Evolutionary conservation across 495 filamentous ascomycete species (phyloP).

Genomic region (Lophiotrema nucula): DNA sequence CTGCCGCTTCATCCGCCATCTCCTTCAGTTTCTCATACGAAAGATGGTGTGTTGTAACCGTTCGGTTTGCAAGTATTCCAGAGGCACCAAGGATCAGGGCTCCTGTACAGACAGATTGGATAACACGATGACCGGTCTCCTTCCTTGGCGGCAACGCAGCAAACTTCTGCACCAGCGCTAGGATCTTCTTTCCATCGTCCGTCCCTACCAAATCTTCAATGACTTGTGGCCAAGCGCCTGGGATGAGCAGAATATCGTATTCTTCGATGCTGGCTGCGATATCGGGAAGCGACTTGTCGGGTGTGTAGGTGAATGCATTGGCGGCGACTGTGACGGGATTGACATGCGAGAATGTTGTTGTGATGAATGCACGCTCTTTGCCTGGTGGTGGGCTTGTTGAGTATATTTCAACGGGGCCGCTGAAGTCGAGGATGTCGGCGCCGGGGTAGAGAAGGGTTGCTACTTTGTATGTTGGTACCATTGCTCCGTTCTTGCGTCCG

Average conservation of each 20-base stretch:
- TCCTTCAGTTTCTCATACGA: constrained; percentile 12
- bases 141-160: constrained; percentile 27
- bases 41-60: constrained; percentile 25
- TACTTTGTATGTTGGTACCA: constrained; percentile 33
- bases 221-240: constrained; percentile 27
- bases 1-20: constrained; percentile 15
- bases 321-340: constrained; percentile 27
- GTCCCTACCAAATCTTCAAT: constrained; percentile 32
- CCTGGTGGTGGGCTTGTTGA: constrained; percentile 40
- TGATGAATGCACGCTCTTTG: constrained; percentile 37
- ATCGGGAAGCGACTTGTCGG: constrained; percentile 29
- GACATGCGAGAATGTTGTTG: constrained; percentile 36
- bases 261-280: not conserved
- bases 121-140: constrained; percentile 9
- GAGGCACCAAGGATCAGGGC: constrained; percentile 19
- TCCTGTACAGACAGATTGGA: constrained; percentile 26
- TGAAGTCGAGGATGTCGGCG: constrained; percentile 31
- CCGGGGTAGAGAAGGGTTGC: constrained; percentile 30
- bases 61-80: constrained; percentile 11
- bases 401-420: constrained; percentile 30
- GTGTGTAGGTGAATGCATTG: constrained; percentile 34
- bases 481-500: too few relatives aligned
- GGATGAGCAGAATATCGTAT: constrained; percentile 28
- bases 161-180: constrained; percentile 41
- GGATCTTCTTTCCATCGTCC: constrained; percentile 29